Conservation (phyloP, 2,329 filamentous ascomycete genomes). For the Taxawa tesnikishii region DNA sequence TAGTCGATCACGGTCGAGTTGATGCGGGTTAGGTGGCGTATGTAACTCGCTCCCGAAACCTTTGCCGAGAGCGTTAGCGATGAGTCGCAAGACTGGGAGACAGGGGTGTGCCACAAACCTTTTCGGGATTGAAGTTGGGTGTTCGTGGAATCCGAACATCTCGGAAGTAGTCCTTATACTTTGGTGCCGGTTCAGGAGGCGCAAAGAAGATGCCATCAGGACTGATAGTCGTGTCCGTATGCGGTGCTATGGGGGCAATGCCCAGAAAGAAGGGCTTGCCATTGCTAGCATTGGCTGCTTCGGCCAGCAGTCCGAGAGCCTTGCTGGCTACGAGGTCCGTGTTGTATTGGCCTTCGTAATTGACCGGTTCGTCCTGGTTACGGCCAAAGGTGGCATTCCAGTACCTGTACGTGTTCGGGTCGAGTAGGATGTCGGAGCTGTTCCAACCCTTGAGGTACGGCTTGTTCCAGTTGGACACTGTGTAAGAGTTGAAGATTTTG, state of each 20-base stretch:
- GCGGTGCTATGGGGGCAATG: constrained; percentile 55
- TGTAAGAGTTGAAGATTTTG: constrained; percentile 60
- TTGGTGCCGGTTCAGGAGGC: constrained; percentile 44
- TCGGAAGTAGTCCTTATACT: constrained; percentile 51
- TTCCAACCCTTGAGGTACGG: constrained; percentile 49
- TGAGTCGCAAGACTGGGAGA: neutral
- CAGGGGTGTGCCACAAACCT: no score
- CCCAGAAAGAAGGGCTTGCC: constrained; percentile 54
- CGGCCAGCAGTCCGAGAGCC: constrained; percentile 47
- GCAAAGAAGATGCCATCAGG: constrained; percentile 24
- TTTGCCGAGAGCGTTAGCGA: no score
- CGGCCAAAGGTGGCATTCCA: constrained; percentile 52
- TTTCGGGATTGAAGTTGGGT: constrained; percentile 53
- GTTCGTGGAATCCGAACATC: constrained; percentile 48
- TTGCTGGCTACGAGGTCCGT: constrained; percentile 49
- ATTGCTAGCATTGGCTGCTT: constrained; percentile 39
- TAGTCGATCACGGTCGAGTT: no score
- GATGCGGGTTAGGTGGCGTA: no score
- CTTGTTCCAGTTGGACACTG: constrained; percentile 46
- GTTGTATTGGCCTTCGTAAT: constrained; percentile 41
- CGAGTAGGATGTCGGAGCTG: constrained; percentile 32
- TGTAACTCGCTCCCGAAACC: no score
- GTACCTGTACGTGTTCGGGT: constrained; percentile 58
- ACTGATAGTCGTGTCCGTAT: constrained; percentile 40
- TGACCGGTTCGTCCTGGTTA: constrained; percentile 43